Conservation (phyloP, 2,329 filamentous ascomycete species). For the Scorias spongiosa region DNA sequence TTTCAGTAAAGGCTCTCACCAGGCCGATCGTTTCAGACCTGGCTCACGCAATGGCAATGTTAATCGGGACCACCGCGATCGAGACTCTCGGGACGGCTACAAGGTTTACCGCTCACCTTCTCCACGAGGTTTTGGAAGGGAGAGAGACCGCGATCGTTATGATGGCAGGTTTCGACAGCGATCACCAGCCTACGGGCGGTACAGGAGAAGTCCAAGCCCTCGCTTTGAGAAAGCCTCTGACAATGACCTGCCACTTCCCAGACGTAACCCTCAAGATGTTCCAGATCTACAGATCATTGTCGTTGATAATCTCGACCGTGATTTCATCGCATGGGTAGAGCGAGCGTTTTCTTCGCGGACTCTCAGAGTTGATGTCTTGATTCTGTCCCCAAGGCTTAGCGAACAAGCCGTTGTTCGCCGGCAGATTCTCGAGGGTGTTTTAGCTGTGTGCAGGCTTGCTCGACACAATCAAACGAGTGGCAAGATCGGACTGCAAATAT, state of each 20-base stretch:
- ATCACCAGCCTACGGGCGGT: conserved; percentile 27
- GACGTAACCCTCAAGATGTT: conserved; percentile 56
- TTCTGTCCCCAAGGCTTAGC: conserved; percentile 60
- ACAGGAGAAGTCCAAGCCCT: conserved; percentile 34
- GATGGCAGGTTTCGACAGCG: conserved; percentile 22
- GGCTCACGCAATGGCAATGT: conserved; percentile 6
- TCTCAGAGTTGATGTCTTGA: conserved; percentile 64
- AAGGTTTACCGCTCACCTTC: conserved; percentile 31
- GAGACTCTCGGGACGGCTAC: conserved; percentile 42
- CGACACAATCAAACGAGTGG: conserved; percentile 50
- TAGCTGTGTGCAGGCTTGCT: conserved; percentile 67
- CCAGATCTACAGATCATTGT: conserved; percentile 84
- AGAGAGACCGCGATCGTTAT: conserved; percentile 12
- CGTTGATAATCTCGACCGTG: conserved; percentile 58
- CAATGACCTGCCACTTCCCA: conserved; percentile 54
- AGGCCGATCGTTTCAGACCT: conserved; percentile 6
- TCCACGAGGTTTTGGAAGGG: conserved; percentile 20
- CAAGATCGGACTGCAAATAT: conserved; percentile 70
- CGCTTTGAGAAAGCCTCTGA: conserved; percentile 43
- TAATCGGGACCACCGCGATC: background rate
- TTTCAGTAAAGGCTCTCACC: conserved; percentile 21
- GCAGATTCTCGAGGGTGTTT: conserved; percentile 77
- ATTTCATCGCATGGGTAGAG: conserved; percentile 75
- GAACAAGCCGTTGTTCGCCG: conserved; percentile 67
- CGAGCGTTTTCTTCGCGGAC: conserved; percentile 55